Percentiles rank a stretch among this genome's conserved stretches.
Conservation (phyloP, 2,329 filamentous ascomycete species). For the Emergomyces africanus region DNA sequence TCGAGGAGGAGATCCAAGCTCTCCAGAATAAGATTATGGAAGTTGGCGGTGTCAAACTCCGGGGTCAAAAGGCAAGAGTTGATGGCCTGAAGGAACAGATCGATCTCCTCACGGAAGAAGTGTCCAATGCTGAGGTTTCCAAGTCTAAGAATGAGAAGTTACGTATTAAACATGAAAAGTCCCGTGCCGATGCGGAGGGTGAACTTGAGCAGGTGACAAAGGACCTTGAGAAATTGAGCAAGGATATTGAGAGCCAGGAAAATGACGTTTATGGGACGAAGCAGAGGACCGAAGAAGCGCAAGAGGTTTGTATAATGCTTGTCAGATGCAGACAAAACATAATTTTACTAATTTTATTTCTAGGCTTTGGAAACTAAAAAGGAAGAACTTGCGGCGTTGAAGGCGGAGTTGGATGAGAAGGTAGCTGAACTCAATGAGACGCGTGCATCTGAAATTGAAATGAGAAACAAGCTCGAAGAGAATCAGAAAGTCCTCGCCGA, state of each 20-base stretch:
- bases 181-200: conserved; percentile 61
- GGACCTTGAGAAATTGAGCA: conserved; percentile 67
- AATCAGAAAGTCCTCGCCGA: conserved; percentile 80
- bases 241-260: conserved; percentile 65
- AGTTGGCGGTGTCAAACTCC: conserved; percentile 83
- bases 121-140: conserved; percentile 73
- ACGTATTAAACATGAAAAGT: conserved; percentile 72
- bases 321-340: not conserved
- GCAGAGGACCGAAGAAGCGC: conserved; percentile 65
- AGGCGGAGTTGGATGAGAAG: conserved; percentile 77
- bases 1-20: conserved; percentile 84
- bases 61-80: conserved; percentile 80
- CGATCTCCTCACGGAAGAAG: conserved; percentile 62
- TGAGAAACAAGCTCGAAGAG: conserved; percentile 96
- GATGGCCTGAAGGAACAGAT: conserved; percentile 83
- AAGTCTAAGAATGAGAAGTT: conserved; percentile 93
- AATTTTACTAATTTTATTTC: not conserved
- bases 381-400: conserved; percentile 64
- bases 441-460: conserved; percentile 84
- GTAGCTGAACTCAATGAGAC: conserved; percentile 76
- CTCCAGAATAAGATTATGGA: conserved; percentile 98
- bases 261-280: conserved; percentile 61
- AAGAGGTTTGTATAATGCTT: conserved; percentile 39
- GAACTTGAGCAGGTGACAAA: conserved; percentile 60
- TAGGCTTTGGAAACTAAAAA: conserved; percentile 63